Evolutionary conservation across 1,284 basidiomycete genomes (phyloP), one percentile per base, ranked within the genome.

Genomic region (Irpex rosettiformis): DNA sequence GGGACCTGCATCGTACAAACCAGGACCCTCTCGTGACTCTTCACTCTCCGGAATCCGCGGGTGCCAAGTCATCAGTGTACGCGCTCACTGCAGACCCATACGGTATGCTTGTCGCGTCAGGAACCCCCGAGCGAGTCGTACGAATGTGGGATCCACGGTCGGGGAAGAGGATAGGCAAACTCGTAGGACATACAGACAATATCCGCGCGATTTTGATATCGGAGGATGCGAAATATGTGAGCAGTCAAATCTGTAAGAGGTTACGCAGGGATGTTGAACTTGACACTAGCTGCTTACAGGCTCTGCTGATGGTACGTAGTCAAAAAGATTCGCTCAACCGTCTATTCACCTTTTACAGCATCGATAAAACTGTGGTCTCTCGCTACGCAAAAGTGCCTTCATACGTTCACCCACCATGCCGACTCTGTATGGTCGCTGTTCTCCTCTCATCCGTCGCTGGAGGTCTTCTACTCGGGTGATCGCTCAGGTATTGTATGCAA

Each of bases 131-230:
- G 69, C 82, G 92, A 29, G 89, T 96, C 1, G 80, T 99, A 29
- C 78, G 94, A 18, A 78, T 98, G 59, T 99, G 94, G 94, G 97
- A 99, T 70, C 94, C 96, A 3, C 81, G 97, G 21, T 81, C 85
- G 1, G 89, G 85, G 5, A 88, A 85, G 70, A 81, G 87, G 57
- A 86, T 85, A 21, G 87, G 80, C 66, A 84, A 84, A 70, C 78
- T 97, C 3, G 91, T 96, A 3, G 97, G 96, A 0, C 97, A 99
- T 72, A 96, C 95, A 0, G 96, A 99, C 73, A 98, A 97, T 66
- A 94, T 99, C 55, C 84, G 96, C 3, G 85, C 93, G 1, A 89
- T 98, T 52, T 73, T 96, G 48, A 79, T 98, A 3, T 92, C 89
- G 18, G 91, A 96, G 33, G 96, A 98, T 73, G 88, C 91, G 24